Percentiles rank a stretch among this genome's conserved stretches.
Evolutionary conservation across 805 yeast genomes (phyloP).

Genomic region (Yamadazyma scolyti): DNA sequence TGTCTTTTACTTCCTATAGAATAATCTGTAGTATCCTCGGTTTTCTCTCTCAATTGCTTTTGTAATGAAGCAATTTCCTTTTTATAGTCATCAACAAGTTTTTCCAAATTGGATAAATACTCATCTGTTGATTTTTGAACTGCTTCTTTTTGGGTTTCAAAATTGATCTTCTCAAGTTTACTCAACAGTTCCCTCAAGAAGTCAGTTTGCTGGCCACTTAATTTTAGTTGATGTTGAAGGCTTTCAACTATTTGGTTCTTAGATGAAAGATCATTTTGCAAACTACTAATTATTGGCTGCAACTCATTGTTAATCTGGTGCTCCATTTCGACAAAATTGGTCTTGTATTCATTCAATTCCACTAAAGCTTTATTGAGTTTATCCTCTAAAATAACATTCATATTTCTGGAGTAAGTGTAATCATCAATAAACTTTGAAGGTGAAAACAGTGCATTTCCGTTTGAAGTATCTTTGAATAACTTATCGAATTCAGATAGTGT

Average conservation of each 20-base stretch:
- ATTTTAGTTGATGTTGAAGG: constrained; percentile 46
- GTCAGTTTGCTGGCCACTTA: constrained; percentile 57
- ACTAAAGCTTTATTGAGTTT: constrained; percentile 22
- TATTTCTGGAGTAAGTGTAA: constrained; percentile 21
- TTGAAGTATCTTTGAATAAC: constrained; percentile 1
- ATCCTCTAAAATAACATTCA: constrained; percentile 33
- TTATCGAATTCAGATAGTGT: constrained; percentile 47
- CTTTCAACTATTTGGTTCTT: constrained; percentile 26
- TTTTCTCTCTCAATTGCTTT: constrained; percentile 21
- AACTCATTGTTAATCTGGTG: constrained; percentile 11
- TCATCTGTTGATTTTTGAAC: constrained; percentile 28
- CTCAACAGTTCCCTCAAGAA: constrained; percentile 55
- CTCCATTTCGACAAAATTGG: constrained; percentile 11
- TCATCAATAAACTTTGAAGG: constrained; percentile 11
- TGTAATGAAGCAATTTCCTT: constrained; percentile 44
- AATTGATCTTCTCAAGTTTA: constrained; percentile 35
- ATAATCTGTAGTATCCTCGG: constrained; percentile 3
- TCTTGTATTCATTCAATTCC: constrained; percentile 15
- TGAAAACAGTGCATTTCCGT: constrained; percentile 16
- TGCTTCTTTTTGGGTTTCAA: constrained; percentile 19
- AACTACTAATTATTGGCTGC: constrained; percentile 7
- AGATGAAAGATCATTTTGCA: constrained; percentile 10
- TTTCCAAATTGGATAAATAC: constrained; percentile 39
- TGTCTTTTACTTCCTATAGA: constrained; percentile 23
- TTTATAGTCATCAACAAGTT: constrained; percentile 54